phyloP scores from a whole-genome alignment of 371 early-diverging fungal genomes.

The Globomyces sp. region DNA sequence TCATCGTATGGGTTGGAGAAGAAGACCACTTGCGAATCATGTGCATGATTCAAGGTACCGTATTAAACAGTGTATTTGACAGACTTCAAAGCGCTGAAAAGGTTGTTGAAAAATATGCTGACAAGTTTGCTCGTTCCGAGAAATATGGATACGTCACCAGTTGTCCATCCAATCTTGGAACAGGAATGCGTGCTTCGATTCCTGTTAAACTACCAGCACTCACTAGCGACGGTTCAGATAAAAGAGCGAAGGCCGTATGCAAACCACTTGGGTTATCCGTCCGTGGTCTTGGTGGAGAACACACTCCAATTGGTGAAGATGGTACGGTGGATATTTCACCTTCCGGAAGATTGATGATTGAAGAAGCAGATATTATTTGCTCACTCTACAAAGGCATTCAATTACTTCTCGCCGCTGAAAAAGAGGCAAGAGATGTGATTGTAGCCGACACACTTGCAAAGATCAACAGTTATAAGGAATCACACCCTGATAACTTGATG shows the following conservation, averaged over 20 bases:
- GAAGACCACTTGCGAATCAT: slow-evolving; percentile 17
- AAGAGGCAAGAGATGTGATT: too few relatives aligned
- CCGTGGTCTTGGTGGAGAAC: slow-evolving; percentile 10
- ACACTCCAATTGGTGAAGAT: slow-evolving; percentile 12
- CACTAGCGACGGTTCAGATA: slow-evolving; percentile 7
- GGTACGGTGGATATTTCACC: slow-evolving; percentile 14
- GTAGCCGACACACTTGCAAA: too few relatives aligned
- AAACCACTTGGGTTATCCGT: slow-evolving; percentile 11
- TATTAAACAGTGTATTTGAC: slow-evolving; percentile 10
- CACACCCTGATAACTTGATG: slow-evolving; percentile 15
- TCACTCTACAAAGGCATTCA: slow-evolving; percentile 11
- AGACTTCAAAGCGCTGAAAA: neutral
- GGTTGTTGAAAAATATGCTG: slow-evolving; percentile 16
- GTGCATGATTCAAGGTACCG: slow-evolving; percentile 10
- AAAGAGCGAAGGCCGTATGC: slow-evolving; percentile 13
- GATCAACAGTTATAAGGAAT: too few relatives aligned
- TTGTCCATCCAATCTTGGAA: neutral
- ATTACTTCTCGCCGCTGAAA: slow-evolving; percentile 11
- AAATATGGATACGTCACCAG: slow-evolving; percentile 7
- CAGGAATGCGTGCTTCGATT: slow-evolving; percentile 4
- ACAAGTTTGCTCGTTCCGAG: slow-evolving; percentile 14
- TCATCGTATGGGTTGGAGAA: slow-evolving; percentile 19
- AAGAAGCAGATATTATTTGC: slow-evolving; percentile 17
- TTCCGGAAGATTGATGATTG: slow-evolving; percentile 11
- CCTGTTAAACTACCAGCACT: slow-evolving; percentile 2